Base-by-base conservation (phyloP, 73 alveolate genomes). In the Diophrys appendiculata region DNA sequence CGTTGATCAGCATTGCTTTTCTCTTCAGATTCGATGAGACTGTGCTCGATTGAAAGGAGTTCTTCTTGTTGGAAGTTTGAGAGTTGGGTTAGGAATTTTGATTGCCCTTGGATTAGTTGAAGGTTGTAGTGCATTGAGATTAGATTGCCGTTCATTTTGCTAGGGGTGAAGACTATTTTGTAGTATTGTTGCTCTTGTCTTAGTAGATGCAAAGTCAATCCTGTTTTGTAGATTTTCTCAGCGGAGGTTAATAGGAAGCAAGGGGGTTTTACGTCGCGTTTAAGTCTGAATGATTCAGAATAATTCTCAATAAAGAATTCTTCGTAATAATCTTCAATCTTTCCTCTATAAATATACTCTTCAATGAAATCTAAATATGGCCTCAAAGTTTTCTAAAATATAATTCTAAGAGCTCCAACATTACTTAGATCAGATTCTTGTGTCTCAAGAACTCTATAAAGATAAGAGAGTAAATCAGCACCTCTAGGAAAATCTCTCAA, bases 251-350 rank as follows among this genome's bases (percentile, higher is more conserved):
- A 18, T 28, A 71, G 25, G 68, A 71, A 33, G 2, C n/a, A 31
- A 27, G 79, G 79, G 1, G 34, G 31, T 26, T 68, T 5, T 26
- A 68, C 43, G 25, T 68, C 54, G 22, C 52, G 14, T 28, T 29
- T 30, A 68, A 5, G 33, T 14, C 34, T 27, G 28, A 2, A 13
- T 34, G 33, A 29, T 2, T 60, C n/a, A 60, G 72, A 81, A 33
- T 77, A 52, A 52, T 83, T 77, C 33, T 67, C 87, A 68, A 83
- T 52, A 52, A 71, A 83, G 65, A 83, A 83, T 54, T 83, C 92
- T 14, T 33, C 64, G 43, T 52, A 77, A 23, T 79, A 83, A 33
- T 83, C 92, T 5, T 76, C 92, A 68, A 83, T 73, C 27, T 83
- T 85, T 8, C 92, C 82, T 3, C 65, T 33, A 33, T 29, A 77